These are phyloP conservation scores for Spergularia bocconei DNA, from an alignment of 148 eudicot genomes.

Conservation along the genomic window DNA sequence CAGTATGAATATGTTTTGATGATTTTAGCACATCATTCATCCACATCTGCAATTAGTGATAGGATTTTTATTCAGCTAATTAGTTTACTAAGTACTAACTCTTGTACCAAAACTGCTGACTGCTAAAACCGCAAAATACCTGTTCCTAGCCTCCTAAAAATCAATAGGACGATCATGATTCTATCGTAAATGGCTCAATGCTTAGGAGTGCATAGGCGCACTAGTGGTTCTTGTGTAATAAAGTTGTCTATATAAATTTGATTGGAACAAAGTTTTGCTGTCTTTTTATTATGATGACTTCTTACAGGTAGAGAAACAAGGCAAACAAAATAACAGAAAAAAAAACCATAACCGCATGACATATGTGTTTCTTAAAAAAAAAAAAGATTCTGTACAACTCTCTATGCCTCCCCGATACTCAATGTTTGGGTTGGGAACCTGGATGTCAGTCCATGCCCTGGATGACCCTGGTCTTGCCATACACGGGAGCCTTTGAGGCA, in stretches of 20 bases:
- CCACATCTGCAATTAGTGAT: conserved; percentile 59
- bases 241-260: not conserved
- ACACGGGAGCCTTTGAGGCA: too few species aligned
- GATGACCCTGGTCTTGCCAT: too few species aligned
- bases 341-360: too few species aligned
- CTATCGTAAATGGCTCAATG: not conserved
- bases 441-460: too few species aligned
- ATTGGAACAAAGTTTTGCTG: not conserved
- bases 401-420: too few species aligned
- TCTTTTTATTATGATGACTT: not conserved
- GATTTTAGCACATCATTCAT: conserved; percentile 43
- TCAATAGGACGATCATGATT: not conserved
- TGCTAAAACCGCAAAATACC: not conserved
- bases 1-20: conserved; percentile 47
- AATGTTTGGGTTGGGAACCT: too few species aligned
- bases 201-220: not conserved
- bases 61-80: not conserved
- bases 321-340: too few species aligned
- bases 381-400: too few species aligned
- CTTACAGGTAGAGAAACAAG: too few species aligned
- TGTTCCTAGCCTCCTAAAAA: not conserved
- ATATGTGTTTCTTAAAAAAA: too few species aligned
- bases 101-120: conserved; percentile 1
- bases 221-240: not conserved
- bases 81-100: not conserved